phyloP scores from a whole-genome alignment of 306 rosid genomes.

The Ziziphus jujuba region DNA sequence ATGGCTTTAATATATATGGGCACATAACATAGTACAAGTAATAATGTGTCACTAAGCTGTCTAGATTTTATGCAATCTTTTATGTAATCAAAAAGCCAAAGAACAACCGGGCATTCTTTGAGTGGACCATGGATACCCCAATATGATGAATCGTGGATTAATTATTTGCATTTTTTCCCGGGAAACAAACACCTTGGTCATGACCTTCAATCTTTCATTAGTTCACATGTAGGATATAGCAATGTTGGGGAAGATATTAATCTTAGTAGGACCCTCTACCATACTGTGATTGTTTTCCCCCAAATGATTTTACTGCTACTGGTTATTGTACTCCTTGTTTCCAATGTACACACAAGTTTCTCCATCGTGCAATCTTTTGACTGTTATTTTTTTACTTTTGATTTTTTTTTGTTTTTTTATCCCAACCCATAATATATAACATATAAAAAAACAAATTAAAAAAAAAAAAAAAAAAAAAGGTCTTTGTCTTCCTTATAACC shows the following conservation, averaged over 20 bases:
- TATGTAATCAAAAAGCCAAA: neutral
- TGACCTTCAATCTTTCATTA: neutral
- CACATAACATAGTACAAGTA: neutral
- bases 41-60: neutral
- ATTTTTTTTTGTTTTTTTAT: too few species aligned
- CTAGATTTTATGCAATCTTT: neutral
- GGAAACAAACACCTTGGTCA: neutral
- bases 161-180: neutral
- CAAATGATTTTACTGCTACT: neutral
- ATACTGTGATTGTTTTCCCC: constrained; percentile 3
- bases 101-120: neutral
- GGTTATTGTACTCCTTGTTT: too few species aligned
- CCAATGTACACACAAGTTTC: too few species aligned
- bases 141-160: neutral
- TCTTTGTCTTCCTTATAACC: neutral
- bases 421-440: too few species aligned
- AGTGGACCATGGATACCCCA: too few species aligned
- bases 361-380: too few species aligned
- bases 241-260: neutral
- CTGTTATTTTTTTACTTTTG: too few species aligned
- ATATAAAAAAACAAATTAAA: too few species aligned
- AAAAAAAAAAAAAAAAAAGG: too few species aligned
- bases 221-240: constrained; percentile 12
- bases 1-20: too few species aligned
- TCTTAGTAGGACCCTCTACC: constrained; percentile 9